Conservation (phyloP, 2,329 filamentous ascomycete genomes). For the Biscogniauxia marginata region DNA sequence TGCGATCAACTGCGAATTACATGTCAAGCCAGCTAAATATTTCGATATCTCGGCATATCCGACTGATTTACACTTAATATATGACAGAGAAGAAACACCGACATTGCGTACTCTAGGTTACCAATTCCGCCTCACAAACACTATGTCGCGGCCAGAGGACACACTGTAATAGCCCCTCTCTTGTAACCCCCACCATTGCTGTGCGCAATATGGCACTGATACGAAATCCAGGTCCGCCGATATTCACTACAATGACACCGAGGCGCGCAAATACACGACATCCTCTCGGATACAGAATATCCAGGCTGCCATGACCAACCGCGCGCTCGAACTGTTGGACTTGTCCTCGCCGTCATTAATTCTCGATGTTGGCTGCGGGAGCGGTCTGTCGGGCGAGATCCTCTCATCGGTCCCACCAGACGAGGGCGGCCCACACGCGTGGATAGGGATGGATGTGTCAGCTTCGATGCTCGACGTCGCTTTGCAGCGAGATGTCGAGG, state of each 20-base stretch:
- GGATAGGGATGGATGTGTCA: conserved; percentile 96
- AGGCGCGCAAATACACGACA: conserved; percentile 97
- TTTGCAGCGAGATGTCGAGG: conserved; percentile 85
- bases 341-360: conserved; percentile 79
- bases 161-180: conserved; percentile 60
- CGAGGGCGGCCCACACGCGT: conserved; percentile 83
- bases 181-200: conserved; percentile 6
- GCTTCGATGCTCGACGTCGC: conserved; percentile 97
- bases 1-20: background rate
- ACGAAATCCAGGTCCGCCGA: conserved; percentile 71
- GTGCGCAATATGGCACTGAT: conserved; percentile 24
- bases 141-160: conserved; percentile 97
- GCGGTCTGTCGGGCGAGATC: conserved; percentile 91
- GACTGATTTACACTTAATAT: no score
- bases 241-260: conserved; percentile 94
- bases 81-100: no score
- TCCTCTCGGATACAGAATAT: conserved; percentile 94
- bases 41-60: no score
- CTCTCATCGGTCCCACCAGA: conserved; percentile 68
- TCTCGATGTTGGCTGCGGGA: conserved; percentile 95
- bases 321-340: conserved; percentile 87
- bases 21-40: no score
- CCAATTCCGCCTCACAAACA: conserved; percentile 31
- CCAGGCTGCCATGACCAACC: conserved; percentile 90
- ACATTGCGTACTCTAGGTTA: background rate